Percentiles rank a stretch among this genome's conserved stretches.
phyloP scores from a whole-genome alignment of 345 rosid species.

The Sonneratia caseolaris region DNA sequence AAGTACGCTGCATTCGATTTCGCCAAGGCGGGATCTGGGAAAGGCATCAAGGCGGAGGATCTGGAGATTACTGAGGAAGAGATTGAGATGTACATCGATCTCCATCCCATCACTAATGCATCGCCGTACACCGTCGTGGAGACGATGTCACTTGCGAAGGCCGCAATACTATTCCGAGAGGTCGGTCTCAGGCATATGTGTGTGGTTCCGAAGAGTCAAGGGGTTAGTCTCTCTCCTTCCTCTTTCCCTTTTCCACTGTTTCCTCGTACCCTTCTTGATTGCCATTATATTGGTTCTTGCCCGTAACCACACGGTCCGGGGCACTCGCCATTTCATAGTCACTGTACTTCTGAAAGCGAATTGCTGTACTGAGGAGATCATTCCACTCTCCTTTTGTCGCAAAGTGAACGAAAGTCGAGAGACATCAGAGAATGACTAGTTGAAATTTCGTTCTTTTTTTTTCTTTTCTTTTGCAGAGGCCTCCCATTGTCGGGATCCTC shows the following conservation, averaged over 20 bases:
- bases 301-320: neutral
- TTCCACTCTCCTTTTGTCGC: neutral
- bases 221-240: conserved; percentile 21
- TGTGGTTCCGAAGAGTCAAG: conserved; percentile 55
- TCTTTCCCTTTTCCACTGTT: neutral
- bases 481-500: conserved; percentile 50
- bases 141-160: conserved; percentile 66
- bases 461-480: conserved; percentile 33
- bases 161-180: conserved; percentile 48
- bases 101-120: conserved; percentile 49
- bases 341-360: neutral
- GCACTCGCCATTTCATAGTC: neutral
- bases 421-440: neutral
- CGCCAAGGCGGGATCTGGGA: conserved; percentile 64
- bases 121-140: conserved; percentile 61
- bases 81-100: conserved; percentile 56
- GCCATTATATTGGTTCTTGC: neutral
- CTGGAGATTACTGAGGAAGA: conserved; percentile 43
- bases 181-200: conserved; percentile 58
- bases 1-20: conserved; percentile 42
- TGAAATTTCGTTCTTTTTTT: neutral
- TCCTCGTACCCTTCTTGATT: too few species aligned
- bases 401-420: neutral
- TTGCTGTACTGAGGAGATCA: neutral
- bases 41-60: conserved; percentile 50